A percentile compares a stretch with the other conserved stretches of the same genome.
phyloP scores from a whole-genome alignment of 2,329 filamentous ascomycete species.

The Pseudovirgaria hyperparasitica region DNA sequence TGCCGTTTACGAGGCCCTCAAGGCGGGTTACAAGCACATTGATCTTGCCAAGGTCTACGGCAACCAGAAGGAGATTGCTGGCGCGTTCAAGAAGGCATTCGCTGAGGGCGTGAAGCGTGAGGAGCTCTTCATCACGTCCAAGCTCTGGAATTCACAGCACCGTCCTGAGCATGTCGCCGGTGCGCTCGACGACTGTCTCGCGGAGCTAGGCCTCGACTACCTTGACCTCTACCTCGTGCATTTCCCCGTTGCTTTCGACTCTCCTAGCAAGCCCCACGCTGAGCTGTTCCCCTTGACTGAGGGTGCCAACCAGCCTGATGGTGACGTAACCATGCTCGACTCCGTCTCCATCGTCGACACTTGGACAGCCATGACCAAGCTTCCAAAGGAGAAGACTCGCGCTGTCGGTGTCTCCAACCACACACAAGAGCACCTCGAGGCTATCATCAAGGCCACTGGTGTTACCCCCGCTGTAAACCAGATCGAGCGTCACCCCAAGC shows the following conservation, averaged over 20 bases:
- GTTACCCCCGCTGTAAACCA: constrained; percentile 22
- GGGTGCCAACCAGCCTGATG: no score
- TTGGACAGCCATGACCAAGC: constrained; percentile 29
- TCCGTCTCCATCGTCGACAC: constrained; percentile 24
- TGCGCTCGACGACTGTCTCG: constrained; percentile 64
- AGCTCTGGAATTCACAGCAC: constrained; percentile 91
- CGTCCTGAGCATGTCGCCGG: constrained; percentile 62
- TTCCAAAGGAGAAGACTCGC: constrained; percentile 14
- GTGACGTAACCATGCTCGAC: constrained; percentile 13
- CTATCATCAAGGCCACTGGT: constrained; percentile 37
- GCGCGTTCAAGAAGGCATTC: constrained; percentile 24
- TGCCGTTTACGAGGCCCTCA: constrained; percentile 12
- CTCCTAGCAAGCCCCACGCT: no score
- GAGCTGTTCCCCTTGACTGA: no score
- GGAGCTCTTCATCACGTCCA: constrained; percentile 85
- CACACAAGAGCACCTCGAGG: constrained; percentile 31
- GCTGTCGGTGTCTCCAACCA: constrained; percentile 25
- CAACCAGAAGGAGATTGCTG: constrained; percentile 23
- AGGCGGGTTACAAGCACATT: constrained; percentile 21
- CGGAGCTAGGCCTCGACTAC: constrained; percentile 70
- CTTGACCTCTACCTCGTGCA: constrained; percentile 85
- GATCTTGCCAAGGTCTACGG: constrained; percentile 21
- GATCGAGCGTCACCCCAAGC: constrained; percentile 27
- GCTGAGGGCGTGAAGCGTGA: constrained; percentile 31
- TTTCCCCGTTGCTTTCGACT: constrained; percentile 79